Evolutionary conservation across 148 eudicot genomes (phyloP), one percentile per base, ranked within the genome.

Genomic region (Persicaria maculosa): DNA sequence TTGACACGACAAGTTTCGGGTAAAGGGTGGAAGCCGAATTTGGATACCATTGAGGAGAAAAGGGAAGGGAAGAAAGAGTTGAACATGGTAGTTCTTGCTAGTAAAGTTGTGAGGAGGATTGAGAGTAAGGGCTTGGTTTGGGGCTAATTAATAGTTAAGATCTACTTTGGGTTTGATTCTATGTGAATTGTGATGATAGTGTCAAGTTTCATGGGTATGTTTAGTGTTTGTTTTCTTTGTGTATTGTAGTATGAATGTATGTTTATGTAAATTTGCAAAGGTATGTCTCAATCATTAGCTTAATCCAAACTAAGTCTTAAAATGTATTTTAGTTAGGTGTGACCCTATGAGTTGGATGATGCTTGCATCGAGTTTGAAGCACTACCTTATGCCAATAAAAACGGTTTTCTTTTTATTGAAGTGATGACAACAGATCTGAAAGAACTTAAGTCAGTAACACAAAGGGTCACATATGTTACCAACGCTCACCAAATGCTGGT

Each of bases 91-190:
- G 12, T 47, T 71, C 4, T 71, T 17, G 73, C 73, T 17, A 47
- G 73, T 71, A 71, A 71, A 71, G 73, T 71, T 46, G 73, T 44
- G 7, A 71, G 22, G 53, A 71, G 73, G 54, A 19, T 71, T 71
- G 73, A 71, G 73, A 71, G 9, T 19, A 48, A 71, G 54, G 73
- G 54, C 9, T 71, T 71, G 73, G 73, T 71, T 45, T 71, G 73
- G 73, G 73, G 53, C 19, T 71, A 47, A 20, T 15, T 4, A 1
- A 31, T 31, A 31, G 40, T 31, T 31, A 31, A 12, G 8, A 67
- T 22, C 11, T 12, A 11, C 16, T 11, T 36, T 67, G 7, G 11
- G 36, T 1, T 36, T 16, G 14, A 10, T 36, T 17, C 15, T 31
- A 31, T 31, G n/a, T 31, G 7, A 67, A 52, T 9, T 16, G 11